phyloP scores from a whole-genome alignment of 2,329 filamentous ascomycete species.

The Hypoxylon sp. region DNA sequence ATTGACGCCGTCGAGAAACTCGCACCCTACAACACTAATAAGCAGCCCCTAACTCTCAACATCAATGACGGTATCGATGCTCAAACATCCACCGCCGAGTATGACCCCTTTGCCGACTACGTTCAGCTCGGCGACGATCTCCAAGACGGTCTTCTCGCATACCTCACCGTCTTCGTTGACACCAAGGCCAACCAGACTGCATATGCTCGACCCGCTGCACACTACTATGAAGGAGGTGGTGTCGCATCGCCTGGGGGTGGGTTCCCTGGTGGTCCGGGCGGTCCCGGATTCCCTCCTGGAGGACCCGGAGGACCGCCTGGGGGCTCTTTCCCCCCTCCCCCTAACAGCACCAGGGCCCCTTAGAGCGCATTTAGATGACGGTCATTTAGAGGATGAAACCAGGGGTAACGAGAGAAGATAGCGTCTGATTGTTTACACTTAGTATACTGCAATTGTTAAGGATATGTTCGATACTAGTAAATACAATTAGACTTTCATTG shows the following conservation, averaged over 20 bases:
- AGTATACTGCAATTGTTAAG: neutral
- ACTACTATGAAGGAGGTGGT: slow-evolving; percentile 51
- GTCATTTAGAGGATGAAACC: neutral
- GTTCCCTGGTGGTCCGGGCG: slow-evolving; percentile 34
- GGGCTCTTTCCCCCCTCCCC: slow-evolving; percentile 26
- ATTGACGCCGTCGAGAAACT: slow-evolving; percentile 63
- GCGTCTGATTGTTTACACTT: neutral
- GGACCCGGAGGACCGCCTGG: slow-evolving; percentile 10
- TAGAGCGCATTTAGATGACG: neutral
- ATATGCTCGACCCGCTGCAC: slow-evolving; percentile 44
- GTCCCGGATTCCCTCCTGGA: slow-evolving; percentile 10
- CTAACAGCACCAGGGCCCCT: slow-evolving; percentile 23
- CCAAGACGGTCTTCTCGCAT: slow-evolving; percentile 64
- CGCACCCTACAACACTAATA: slow-evolving; percentile 62
- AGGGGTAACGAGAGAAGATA: neutral
- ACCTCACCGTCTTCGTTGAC: slow-evolving; percentile 66
- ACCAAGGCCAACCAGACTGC: slow-evolving; percentile 52
- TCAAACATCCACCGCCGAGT: slow-evolving; percentile 63
- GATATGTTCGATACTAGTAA: neutral
- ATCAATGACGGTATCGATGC: slow-evolving; percentile 65
- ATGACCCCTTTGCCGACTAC: slow-evolving; percentile 70
- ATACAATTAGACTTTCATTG: slow-evolving; percentile 36
- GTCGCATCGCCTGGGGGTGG: slow-evolving; percentile 43
- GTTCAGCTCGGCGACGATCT: slow-evolving; percentile 68
- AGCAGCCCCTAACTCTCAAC: slow-evolving; percentile 62